A percentile compares a stretch with the other conserved stretches of the same genome.
Conservation (phyloP, 2,329 filamentous ascomycete species). For the Ophiostoma sp. region DNA sequence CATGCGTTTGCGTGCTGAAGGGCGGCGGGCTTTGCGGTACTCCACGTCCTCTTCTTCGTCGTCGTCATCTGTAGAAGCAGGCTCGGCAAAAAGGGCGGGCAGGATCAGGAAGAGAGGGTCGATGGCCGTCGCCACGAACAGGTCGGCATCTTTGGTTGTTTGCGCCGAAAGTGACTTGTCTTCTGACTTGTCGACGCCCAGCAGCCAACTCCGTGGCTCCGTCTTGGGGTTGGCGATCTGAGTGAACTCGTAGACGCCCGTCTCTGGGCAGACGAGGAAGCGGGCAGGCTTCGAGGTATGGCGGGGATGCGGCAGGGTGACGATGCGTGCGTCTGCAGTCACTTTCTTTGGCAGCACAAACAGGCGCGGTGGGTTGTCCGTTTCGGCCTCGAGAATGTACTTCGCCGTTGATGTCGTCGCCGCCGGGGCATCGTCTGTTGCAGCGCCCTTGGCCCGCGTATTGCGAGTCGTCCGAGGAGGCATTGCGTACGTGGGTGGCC, state of each 20-base stretch:
- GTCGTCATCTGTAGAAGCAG: slow-evolving; percentile 30
- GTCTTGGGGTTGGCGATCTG: slow-evolving; percentile 49
- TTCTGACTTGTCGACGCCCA: slow-evolving; percentile 31
- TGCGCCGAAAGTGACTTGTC: slow-evolving; percentile 31
- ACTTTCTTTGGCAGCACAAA: slow-evolving; percentile 57
- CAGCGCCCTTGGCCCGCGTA: slow-evolving; percentile 42
- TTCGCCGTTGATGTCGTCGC: slow-evolving; percentile 31
- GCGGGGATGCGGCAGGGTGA: slow-evolving; percentile 56
- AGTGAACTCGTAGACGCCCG: slow-evolving; percentile 61
- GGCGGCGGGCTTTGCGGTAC: slow-evolving; percentile 4
- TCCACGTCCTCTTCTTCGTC: slow-evolving; percentile 11
- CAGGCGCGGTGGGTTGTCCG: slow-evolving; percentile 46
- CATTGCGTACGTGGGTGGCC: background rate
- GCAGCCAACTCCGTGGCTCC: slow-evolving; percentile 57
- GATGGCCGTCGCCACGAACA: slow-evolving; percentile 78
- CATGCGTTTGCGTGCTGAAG: slow-evolving; percentile 45
- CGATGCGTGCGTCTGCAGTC: slow-evolving; percentile 49
- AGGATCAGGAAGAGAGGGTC: slow-evolving; percentile 82
- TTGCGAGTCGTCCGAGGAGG: slow-evolving; percentile 28
- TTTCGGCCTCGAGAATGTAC: slow-evolving; percentile 39
- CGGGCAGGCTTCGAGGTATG: slow-evolving; percentile 46
- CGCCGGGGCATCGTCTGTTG: slow-evolving; percentile 29
- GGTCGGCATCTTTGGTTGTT: slow-evolving; percentile 60
- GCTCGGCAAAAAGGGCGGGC: slow-evolving; percentile 55
- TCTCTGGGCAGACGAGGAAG: slow-evolving; percentile 57